Evolutionary conservation across 805 yeast species (phyloP).

Genomic region (Kazachstania africana): DNA sequence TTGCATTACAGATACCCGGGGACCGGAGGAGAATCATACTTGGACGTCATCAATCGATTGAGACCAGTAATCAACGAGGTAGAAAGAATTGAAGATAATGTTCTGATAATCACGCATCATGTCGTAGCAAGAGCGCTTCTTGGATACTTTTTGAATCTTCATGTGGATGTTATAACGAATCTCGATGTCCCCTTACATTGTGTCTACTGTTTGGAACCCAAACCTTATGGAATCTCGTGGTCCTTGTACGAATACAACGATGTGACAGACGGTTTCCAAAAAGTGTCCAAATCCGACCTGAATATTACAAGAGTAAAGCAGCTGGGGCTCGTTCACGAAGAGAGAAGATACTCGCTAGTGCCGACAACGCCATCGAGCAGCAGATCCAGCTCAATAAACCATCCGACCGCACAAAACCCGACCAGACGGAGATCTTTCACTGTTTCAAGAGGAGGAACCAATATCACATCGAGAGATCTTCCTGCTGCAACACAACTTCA

Average conservation of each 20-base stretch:
- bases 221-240: conserved; percentile 95
- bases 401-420: too few relatives aligned
- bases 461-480: too few relatives aligned
- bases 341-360: conserved; percentile 59
- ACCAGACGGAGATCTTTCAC: too few relatives aligned
- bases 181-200: conserved; percentile 90
- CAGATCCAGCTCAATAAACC: too few relatives aligned
- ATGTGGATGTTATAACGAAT: conserved; percentile 70
- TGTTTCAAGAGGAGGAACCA: too few relatives aligned
- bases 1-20: conserved; percentile 89
- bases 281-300: conserved; percentile 37
- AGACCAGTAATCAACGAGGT: conserved; percentile 86
- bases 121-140: conserved; percentile 80
- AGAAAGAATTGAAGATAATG: conserved; percentile 82
- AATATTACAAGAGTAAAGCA: conserved; percentile 46
- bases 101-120: conserved; percentile 74
- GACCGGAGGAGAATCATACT: conserved; percentile 89
- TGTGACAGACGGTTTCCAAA: conserved; percentile 59
- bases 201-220: conserved; percentile 78
- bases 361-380: conserved; percentile 54
- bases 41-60: conserved; percentile 84
- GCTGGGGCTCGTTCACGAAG: conserved; percentile 58
- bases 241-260: conserved; percentile 81
- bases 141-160: conserved; percentile 80
- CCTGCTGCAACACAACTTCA: too few relatives aligned